Percentiles rank a stretch among this genome's conserved stretches.
These are phyloP conservation scores for Berberis thunbergii DNA, from an alignment of 164 flowering plant genomes.

Conservation along the genomic window DNA sequence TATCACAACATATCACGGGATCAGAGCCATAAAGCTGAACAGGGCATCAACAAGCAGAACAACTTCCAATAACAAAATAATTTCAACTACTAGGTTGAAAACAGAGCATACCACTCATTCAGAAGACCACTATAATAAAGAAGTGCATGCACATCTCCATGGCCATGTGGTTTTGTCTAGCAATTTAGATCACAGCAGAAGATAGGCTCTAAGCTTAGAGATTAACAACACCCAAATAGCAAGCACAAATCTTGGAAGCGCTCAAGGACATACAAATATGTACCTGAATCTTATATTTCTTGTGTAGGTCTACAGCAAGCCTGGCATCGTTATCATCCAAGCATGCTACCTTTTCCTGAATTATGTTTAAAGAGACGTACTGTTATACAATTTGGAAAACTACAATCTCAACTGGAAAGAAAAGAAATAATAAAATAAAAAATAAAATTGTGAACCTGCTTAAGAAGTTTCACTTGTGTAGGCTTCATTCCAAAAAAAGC, in stretches of 20 bases:
- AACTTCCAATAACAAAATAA: neutral
- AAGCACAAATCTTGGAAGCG: neutral
- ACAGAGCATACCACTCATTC: constrained; percentile 47
- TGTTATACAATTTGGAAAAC: neutral
- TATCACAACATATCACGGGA: neutral
- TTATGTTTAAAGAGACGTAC: neutral
- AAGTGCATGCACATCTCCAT: constrained; percentile 97
- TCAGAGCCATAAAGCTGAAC: neutral
- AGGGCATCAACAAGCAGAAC: neutral
- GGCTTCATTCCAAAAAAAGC: constrained; percentile 90
- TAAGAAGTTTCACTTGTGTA: constrained; percentile 75
- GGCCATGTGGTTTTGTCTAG: constrained; percentile 99
- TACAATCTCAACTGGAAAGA: neutral
- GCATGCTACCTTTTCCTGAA: constrained; percentile 98
- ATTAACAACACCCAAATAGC: no score
- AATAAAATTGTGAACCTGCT: constrained; percentile 50
- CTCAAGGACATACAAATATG: neutral
- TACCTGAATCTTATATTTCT: constrained; percentile 88
- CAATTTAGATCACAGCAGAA: constrained; percentile 4
- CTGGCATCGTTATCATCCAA: constrained; percentile 91
- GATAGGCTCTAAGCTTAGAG: no score
- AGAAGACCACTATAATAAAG: constrained; percentile 86
- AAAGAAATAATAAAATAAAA: neutral
- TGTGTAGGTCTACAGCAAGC: constrained; percentile 77
- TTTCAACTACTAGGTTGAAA: neutral